Conservation (phyloP, 768 basidiomycete species). For the Chalciporus piperatus region DNA sequence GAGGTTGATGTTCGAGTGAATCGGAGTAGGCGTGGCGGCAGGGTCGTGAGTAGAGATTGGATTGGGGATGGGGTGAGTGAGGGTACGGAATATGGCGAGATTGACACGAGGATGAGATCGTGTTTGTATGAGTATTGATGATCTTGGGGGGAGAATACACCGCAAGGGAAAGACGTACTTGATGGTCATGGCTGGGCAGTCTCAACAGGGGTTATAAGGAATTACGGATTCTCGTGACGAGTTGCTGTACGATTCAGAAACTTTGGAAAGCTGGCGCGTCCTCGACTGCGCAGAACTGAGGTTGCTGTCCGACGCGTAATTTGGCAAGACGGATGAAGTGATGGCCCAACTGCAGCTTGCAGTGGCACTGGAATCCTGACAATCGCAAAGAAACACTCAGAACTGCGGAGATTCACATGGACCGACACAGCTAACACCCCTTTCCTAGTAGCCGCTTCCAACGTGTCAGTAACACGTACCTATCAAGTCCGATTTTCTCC, state of each 20-base stretch:
- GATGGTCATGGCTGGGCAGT: neutral
- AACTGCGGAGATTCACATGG: neutral
- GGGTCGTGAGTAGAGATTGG: neutral
- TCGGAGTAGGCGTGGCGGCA: neutral
- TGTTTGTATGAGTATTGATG: neutral
- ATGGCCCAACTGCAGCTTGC: neutral
- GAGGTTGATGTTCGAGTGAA: neutral
- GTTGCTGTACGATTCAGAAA: neutral
- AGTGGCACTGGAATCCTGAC: neutral
- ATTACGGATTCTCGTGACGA: too few species aligned
- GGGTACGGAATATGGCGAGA: neutral
- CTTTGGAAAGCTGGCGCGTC: too few species aligned
- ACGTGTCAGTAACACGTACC: neutral
- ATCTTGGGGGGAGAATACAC: neutral
- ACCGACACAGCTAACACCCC: neutral
- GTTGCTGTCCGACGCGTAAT: too few species aligned
- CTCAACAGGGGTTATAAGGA: neutral
- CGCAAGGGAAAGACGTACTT: neutral
- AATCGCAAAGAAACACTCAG: too few species aligned
- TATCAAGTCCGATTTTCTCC: neutral
- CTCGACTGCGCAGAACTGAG: too few species aligned
- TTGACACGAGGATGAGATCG: neutral
- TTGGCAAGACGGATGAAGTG: too few species aligned
- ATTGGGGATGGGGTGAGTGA: neutral
- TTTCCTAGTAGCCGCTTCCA: too few species aligned